Base-by-base conservation (phyloP, 2,329 filamentous ascomycete genomes). In the Pseudocercospora fijiensis region DNA sequence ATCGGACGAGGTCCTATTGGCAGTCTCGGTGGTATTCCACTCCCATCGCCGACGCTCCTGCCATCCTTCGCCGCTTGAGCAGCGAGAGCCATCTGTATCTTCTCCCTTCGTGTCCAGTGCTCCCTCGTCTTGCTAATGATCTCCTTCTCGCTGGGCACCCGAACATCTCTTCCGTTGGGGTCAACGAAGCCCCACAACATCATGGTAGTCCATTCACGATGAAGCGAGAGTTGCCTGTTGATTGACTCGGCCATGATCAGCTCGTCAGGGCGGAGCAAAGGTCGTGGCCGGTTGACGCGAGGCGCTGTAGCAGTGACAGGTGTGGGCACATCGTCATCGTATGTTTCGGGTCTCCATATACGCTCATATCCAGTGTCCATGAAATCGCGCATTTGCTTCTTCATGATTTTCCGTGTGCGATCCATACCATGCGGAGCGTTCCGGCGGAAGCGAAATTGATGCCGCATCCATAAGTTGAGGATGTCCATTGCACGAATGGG, bases 181-280 rank as follows among this genome's bases (percentile, higher is more conserved):
- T n/a, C 43, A 3, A 61, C 27, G 37, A 72, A 72, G 0, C 90
- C 89, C 80, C 85, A 90, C 16, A 85, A 65, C 68, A 87, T 79
- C 81, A 90, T 87, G 62, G 82, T 78, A 13, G 82, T 69, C 53
- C 87, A 78, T 69, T 84, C 80, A 11, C 78, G 65, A 60, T 87
- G 79, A n/a, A 90, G 73, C 22, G 80, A 67, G 33, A 90, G 72
- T 0, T 79, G 73, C 16, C 89, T 78, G 16, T 81, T 76, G 0
- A 83, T 74, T 0, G 82, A 78, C 71, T 92, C 89, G 11, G 79
- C 71, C 47, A 85, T 76, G 22, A 91, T 75, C 30, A 88, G 76
- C 74, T 87, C 20, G 16, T 67, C 65, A 10, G 62, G 62, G 10
- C 45, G 26, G 16, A 67, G 51, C 11, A 69, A 56, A 13, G 52